phyloP scores from a whole-genome alignment of 179 eudicot species.

The Carnegiea gigantea region DNA sequence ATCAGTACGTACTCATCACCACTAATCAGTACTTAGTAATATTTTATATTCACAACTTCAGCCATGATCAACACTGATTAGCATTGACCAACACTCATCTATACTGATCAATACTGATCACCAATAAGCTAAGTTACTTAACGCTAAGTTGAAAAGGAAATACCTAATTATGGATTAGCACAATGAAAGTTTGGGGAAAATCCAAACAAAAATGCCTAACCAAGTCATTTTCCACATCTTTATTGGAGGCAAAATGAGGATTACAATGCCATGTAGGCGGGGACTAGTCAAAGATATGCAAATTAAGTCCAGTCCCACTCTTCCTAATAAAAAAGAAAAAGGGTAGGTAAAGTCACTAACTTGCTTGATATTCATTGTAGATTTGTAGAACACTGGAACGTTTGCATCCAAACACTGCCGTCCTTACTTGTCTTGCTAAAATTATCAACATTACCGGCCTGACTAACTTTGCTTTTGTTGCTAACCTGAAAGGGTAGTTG shows the following conservation, averaged over 20 bases:
- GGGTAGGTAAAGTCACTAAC: background rate
- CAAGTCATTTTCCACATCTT: background rate
- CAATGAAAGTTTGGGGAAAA: background rate
- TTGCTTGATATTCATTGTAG: background rate
- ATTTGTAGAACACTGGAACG: background rate
- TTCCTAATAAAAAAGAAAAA: background rate
- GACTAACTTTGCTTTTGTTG: background rate
- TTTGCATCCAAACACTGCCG: background rate
- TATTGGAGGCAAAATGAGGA: background rate
- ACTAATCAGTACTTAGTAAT: too few relatives aligned
- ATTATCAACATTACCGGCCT: background rate
- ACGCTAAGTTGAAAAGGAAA: too few relatives aligned
- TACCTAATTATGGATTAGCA: background rate
- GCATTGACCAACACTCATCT: too few relatives aligned
- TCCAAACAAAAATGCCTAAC: background rate
- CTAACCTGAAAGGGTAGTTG: too few relatives aligned
- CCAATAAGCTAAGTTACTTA: too few relatives aligned
- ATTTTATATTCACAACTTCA: too few relatives aligned
- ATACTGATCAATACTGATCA: too few relatives aligned
- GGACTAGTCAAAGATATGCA: conserved; percentile 3
- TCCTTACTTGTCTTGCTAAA: background rate
- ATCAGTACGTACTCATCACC: too few relatives aligned
- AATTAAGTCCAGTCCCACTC: background rate
- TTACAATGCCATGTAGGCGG: background rate
- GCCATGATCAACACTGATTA: too few relatives aligned